A percentile compares a stretch with the other conserved stretches of the same genome.
These are phyloP conservation scores for Rugonectria rugulosa DNA, from an alignment of 2,329 filamentous ascomycete species.

Conservation along the genomic window DNA sequence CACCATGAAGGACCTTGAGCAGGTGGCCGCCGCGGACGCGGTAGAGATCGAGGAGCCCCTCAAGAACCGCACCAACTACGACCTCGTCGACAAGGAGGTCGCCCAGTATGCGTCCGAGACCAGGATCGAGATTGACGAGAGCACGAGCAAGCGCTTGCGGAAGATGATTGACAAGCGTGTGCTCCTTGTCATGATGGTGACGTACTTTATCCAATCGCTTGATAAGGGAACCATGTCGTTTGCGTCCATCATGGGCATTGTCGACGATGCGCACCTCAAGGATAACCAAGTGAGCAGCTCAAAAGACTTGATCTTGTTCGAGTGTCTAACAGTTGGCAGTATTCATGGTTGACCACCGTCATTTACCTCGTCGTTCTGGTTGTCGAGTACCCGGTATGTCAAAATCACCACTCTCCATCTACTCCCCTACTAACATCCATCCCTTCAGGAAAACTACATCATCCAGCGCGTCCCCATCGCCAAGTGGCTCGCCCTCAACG, in stretches of 20 bases:
- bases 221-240: slow-evolving; percentile 73
- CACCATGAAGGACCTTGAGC: slow-evolving; percentile 9
- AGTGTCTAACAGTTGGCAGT: slow-evolving; percentile 51
- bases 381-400: slow-evolving; percentile 67
- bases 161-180: slow-evolving; percentile 73
- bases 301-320: background rate
- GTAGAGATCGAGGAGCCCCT: slow-evolving; percentile 47
- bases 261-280: slow-evolving; percentile 52
- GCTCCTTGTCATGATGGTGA: slow-evolving; percentile 73
- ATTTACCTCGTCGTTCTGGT: slow-evolving; percentile 75
- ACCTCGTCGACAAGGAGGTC: slow-evolving; percentile 70
- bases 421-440: background rate
- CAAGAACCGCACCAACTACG: slow-evolving; percentile 52
- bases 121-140: slow-evolving; percentile 63
- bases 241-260: slow-evolving; percentile 70
- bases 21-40: slow-evolving; percentile 5
- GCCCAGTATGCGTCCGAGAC: slow-evolving; percentile 67
- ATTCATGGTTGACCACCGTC: slow-evolving; percentile 75
- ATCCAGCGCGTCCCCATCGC: slow-evolving; percentile 70
- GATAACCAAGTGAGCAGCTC: slow-evolving; percentile 32
- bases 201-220: slow-evolving; percentile 75
- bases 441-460: slow-evolving; percentile 62
- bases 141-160: slow-evolving; percentile 68
- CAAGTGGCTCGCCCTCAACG: slow-evolving; percentile 69
- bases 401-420: background rate